phyloP scores from a whole-genome alignment of 202 grass and related monocot genomes.

The Musa balbisiana region DNA sequence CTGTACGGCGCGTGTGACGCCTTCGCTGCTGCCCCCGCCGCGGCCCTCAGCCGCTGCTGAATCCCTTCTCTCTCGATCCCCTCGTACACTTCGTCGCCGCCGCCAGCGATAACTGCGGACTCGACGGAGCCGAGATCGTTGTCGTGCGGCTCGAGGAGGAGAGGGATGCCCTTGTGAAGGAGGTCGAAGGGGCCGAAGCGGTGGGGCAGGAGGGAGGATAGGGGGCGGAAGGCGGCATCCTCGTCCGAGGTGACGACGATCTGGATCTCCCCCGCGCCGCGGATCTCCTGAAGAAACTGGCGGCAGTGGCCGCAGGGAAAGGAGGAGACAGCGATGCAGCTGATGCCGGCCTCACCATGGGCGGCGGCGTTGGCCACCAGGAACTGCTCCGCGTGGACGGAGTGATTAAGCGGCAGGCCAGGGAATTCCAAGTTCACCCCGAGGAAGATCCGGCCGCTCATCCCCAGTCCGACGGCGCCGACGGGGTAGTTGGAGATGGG shows the following conservation, averaged over 20 bases:
- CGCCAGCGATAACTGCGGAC: slow-evolving; percentile 28
- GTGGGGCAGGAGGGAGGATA: slow-evolving; percentile 63
- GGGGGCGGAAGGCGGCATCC: slow-evolving; percentile 44
- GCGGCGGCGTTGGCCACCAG: slow-evolving; percentile 73
- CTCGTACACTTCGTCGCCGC: slow-evolving; percentile 20
- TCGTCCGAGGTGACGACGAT: slow-evolving; percentile 73
- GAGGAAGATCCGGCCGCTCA: slow-evolving; percentile 68
- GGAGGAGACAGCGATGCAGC: slow-evolving; percentile 83
- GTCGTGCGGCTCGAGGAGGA: slow-evolving; percentile 76
- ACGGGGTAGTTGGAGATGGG: slow-evolving; percentile 78
- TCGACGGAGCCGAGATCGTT: slow-evolving; percentile 24
- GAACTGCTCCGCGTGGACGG: slow-evolving; percentile 92
- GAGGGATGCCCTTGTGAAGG: slow-evolving; percentile 50
- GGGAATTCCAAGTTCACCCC: slow-evolving; percentile 92
- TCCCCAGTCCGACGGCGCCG: slow-evolving; percentile 76
- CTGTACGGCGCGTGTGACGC: slow-evolving; percentile 72
- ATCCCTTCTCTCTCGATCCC: neutral
- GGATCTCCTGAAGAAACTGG: slow-evolving; percentile 97
- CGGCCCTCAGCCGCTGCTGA: slow-evolving; percentile 37
- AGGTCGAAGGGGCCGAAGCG: slow-evolving; percentile 80
- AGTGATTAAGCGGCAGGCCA: slow-evolving; percentile 54
- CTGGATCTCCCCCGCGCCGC: slow-evolving; percentile 57
- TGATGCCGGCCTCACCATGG: slow-evolving; percentile 56
- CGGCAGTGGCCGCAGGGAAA: slow-evolving; percentile 97
- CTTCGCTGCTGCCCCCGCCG: slow-evolving; percentile 51